Percentiles rank a stretch among this genome's conserved stretches.
These are phyloP conservation scores for Citrullus colocynthis DNA, from an alignment of 306 rosid species.

Conservation along the genomic window DNA sequence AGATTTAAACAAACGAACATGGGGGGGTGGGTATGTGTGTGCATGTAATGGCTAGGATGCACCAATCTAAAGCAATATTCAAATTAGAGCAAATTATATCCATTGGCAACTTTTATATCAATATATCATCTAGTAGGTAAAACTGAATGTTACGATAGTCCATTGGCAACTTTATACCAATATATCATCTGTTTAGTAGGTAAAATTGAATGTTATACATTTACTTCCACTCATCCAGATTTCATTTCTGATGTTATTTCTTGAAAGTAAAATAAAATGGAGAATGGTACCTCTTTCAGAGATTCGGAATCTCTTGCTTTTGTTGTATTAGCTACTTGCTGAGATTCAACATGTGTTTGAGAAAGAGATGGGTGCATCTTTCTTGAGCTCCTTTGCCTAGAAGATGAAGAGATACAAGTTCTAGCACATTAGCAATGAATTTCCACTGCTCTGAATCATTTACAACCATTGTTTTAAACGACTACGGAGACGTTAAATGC, in stretches of 20 bases:
- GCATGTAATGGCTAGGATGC: background rate
- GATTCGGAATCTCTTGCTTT: constrained; percentile 12
- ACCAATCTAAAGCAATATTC: background rate
- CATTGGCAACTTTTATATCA: too few relatives aligned
- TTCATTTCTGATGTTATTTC: background rate
- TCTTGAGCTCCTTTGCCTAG: constrained; percentile 26
- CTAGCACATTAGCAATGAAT: background rate
- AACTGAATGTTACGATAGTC: background rate
- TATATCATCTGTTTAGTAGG: background rate
- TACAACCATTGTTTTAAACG: background rate
- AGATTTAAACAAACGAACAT: background rate
- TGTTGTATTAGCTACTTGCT: constrained; percentile 8
- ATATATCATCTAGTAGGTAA: too few relatives aligned
- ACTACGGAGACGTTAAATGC: background rate
- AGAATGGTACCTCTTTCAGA: constrained; percentile 29
- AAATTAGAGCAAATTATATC: background rate
- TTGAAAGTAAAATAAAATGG: background rate
- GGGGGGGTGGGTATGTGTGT: background rate
- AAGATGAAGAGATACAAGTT: constrained; percentile 15
- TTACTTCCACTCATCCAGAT: background rate
- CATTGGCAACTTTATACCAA: background rate
- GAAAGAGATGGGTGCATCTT: constrained; percentile 19
- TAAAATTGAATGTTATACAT: background rate
- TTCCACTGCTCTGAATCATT: background rate
- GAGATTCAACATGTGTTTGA: constrained; percentile 12